Base-by-base conservation (phyloP, 768 basidiomycete genomes). In the Mycena venus region DNA sequence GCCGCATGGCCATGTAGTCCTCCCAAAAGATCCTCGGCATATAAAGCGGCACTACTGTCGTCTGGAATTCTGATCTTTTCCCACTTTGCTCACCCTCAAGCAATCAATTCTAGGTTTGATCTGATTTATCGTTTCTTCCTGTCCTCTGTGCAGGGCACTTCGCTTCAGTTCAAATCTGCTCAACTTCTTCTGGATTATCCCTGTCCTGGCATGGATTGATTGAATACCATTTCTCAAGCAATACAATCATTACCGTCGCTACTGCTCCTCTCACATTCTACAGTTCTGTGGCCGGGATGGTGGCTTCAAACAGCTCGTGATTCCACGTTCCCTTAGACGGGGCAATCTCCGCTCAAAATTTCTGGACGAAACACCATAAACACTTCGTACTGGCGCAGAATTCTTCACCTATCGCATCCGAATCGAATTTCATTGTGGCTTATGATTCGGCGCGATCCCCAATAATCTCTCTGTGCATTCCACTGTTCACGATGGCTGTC, bases 261-360 rank as follows among this genome's bases (percentile, higher is more conserved):
- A 12, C 36, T 42, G 59, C 59, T 61, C 38, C 38, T 61, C 59
- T 60, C n/a, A 61, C 59, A 61, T 61, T 61, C 59, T 61, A 61
- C 38, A 36, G 58, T 19, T 60, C 58, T 60, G 59, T 38, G 58
- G 36, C 58, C 23, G 58, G 58, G n/a, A 40, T 61, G 38, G 59
- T 15, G 7, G 59, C 27, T 61, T 61, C 59, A 61, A 61, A 61
- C 59, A 42, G 59, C 38, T 61, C 38, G 38, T 60, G 59, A 61
- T 61, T 61, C 23, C 38, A 61, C 11, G 38, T 61, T 36, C 59
- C 55, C 23, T 12, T 29, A 42, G 38, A 23, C 51, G 42, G 38
- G 59, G 36, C 17, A 61, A 42, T 42, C 38, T 38, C 21, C n/a
- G 59, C 34, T 40, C 23, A 36, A 42, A 61, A 61, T 61, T 38